phyloP scores from a whole-genome alignment of 345 rosid species.

The Erucastrum elatum region DNA sequence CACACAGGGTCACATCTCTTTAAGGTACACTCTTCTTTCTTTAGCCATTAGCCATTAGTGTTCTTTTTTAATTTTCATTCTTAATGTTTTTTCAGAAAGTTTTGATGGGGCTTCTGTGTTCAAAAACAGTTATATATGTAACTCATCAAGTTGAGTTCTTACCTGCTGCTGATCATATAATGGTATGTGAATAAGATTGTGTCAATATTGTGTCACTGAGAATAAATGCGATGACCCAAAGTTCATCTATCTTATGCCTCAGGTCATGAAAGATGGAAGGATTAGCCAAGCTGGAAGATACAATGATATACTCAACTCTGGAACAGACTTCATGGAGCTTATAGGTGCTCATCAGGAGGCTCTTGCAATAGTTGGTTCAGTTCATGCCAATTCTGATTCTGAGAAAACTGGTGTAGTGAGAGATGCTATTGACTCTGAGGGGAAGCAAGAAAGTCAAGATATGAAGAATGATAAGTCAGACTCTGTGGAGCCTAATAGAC shows the following conservation, averaged over 20 bases:
- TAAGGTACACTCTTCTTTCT: slow-evolving; percentile 48
- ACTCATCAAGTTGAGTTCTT: slow-evolving; percentile 89
- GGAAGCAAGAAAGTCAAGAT: slow-evolving; percentile 39
- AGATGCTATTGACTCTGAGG: slow-evolving; percentile 21
- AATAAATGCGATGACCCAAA: no score
- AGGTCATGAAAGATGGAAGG: slow-evolving; percentile 86
- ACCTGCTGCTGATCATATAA: slow-evolving; percentile 70
- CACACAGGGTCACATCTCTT: slow-evolving; percentile 84
- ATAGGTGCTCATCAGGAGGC: slow-evolving; percentile 73
- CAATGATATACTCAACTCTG: slow-evolving; percentile 58
- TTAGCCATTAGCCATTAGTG: background rate
- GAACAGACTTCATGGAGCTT: slow-evolving; percentile 76
- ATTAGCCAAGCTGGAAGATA: slow-evolving; percentile 77
- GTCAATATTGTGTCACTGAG: no score
- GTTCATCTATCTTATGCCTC: background rate
- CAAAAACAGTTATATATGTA: slow-evolving; percentile 72
- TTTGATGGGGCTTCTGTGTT: slow-evolving; percentile 49
- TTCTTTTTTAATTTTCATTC: background rate
- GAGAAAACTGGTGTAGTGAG: slow-evolving; percentile 25
- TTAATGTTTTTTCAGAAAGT: slow-evolving; percentile 52
- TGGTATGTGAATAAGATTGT: slow-evolving; percentile 47
- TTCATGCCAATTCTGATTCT: slow-evolving; percentile 40
- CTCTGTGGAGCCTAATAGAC: slow-evolving; percentile 45
- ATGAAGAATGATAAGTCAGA: slow-evolving; percentile 44
- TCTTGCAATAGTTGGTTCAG: slow-evolving; percentile 52